Percentiles rank a stretch among this genome's conserved stretches.
Conservation (phyloP, 1,139 yeast genomes). For the Yamadazyma membranifaciens region DNA sequence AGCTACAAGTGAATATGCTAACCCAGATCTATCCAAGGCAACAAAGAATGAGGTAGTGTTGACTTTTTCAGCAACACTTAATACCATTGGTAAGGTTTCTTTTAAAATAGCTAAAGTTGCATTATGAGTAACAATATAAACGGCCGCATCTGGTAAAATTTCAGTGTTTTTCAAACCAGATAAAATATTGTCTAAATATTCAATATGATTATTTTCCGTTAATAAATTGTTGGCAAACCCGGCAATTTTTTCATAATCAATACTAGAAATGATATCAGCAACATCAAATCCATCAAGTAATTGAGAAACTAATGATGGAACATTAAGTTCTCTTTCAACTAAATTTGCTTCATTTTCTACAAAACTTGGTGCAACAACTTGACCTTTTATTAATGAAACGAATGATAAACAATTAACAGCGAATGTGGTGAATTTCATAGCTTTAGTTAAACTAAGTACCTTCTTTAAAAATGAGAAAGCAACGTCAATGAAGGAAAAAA, state of each 20-base stretch:
- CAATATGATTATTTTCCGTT: constrained; percentile 20
- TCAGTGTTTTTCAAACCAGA: constrained; percentile 24
- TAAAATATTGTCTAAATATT: constrained; percentile 27
- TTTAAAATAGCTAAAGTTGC: constrained; percentile 22
- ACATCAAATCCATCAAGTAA: constrained; percentile 20
- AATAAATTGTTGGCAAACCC: constrained; percentile 30
- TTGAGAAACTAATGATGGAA: constrained; percentile 16
- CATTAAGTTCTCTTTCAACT: constrained; percentile 22
- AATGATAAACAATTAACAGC: constrained; percentile 19
- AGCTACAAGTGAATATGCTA: constrained; percentile 31
- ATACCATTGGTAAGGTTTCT: constrained; percentile 18
- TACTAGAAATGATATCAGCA: constrained; percentile 18
- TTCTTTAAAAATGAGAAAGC: neutral
- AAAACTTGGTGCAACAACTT: constrained; percentile 13
- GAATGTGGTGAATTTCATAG: constrained; percentile 21
- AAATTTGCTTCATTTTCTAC: constrained; percentile 14
- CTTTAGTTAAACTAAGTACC: neutral
- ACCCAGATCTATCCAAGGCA: constrained; percentile 34
- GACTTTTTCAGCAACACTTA: constrained; percentile 18
- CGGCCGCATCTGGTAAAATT: constrained; percentile 26
- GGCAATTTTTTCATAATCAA: constrained; percentile 30
- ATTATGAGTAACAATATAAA: constrained; percentile 26
- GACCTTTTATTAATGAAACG: constrained; percentile 13
- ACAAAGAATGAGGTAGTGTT: constrained; percentile 31
- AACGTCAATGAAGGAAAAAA: neutral